phyloP scores from a whole-genome alignment of 441 rosid species.

The Mallotus repandus region DNA sequence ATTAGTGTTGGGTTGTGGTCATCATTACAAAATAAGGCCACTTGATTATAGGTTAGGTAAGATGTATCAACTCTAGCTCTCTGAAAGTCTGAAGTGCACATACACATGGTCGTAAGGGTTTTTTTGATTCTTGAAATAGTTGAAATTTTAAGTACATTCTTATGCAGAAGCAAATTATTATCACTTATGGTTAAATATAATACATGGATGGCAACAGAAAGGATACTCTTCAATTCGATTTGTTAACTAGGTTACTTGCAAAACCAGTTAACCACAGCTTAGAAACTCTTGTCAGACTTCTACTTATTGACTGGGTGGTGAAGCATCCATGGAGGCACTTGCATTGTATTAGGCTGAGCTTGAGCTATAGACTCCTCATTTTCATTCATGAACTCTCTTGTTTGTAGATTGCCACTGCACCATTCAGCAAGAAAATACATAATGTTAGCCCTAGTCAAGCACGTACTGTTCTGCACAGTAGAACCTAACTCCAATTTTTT shows the following conservation, averaged over 20 bases:
- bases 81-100: not conserved
- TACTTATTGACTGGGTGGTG: slow-evolving; percentile 30
- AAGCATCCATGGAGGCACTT: slow-evolving; percentile 51
- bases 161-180: not conserved
- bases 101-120: not conserved
- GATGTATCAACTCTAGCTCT: not conserved
- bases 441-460: too few relatives aligned
- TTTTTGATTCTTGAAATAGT: not conserved
- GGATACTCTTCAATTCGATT: not conserved
- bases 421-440: not conserved
- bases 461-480: too few relatives aligned
- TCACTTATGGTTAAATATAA: not conserved
- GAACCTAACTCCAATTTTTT: too few relatives aligned
- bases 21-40: not conserved
- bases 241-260: not conserved
- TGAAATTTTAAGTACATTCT: slow-evolving; percentile 2
- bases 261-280: not conserved
- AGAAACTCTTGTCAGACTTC: not conserved
- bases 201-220: not conserved
- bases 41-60: too few relatives aligned
- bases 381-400: slow-evolving; percentile 16
- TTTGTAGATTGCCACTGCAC: slow-evolving; percentile 32
- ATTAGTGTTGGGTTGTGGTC: not conserved
- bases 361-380: slow-evolving; percentile 27
- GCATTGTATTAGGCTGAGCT: slow-evolving; percentile 22